Percentiles rank a stretch among this genome's conserved stretches.
Evolutionary conservation across 805 yeast genomes (phyloP).

Genomic region (Candida tammaniensis): DNA sequence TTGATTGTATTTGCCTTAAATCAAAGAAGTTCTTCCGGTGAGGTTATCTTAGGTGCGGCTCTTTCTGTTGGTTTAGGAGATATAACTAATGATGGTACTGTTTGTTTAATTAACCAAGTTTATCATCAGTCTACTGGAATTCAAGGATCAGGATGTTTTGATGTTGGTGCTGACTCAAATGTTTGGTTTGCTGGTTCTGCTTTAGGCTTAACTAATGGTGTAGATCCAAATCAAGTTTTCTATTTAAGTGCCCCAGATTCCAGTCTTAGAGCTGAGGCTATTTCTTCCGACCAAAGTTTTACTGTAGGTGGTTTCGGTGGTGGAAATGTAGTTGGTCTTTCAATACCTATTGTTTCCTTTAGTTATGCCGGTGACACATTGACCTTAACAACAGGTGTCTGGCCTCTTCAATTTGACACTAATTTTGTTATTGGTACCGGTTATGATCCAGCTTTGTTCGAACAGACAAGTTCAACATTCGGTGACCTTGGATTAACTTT

Average conservation of each 20-base stretch:
- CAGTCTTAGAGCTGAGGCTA: conserved; percentile 8
- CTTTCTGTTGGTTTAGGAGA: conserved; percentile 1
- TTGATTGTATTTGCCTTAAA: conserved; percentile 17
- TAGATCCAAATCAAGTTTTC: conserved; percentile 13
- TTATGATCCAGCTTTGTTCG: conserved; percentile 1
- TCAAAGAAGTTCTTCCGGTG: conserved; percentile 13
- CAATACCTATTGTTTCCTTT: not conserved
- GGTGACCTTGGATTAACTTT: conserved; percentile 10
- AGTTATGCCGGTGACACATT: conserved; percentile 8
- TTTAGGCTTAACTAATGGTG: conserved; percentile 3
- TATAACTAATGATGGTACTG: conserved; percentile 20
- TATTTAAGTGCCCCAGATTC: conserved; percentile 14
- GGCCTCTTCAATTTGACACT: not conserved
- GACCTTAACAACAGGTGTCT: conserved; percentile 2
- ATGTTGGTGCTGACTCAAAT: conserved; percentile 13
- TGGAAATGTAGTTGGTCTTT: conserved; percentile 14
- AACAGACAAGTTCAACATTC: not conserved
- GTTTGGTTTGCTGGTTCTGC: conserved; percentile 7
- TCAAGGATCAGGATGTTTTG: conserved; percentile 28
- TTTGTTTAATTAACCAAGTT: conserved; percentile 22
- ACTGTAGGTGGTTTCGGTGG: conserved; percentile 20
- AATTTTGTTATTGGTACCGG: conserved; percentile 7
- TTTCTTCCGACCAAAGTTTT: conserved; percentile 6
- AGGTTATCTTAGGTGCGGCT: conserved; percentile 15
- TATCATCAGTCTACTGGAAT: conserved; percentile 22